Conservation (phyloP, 2,329 filamentous ascomycete genomes). For the Trichoderma hamatum region DNA sequence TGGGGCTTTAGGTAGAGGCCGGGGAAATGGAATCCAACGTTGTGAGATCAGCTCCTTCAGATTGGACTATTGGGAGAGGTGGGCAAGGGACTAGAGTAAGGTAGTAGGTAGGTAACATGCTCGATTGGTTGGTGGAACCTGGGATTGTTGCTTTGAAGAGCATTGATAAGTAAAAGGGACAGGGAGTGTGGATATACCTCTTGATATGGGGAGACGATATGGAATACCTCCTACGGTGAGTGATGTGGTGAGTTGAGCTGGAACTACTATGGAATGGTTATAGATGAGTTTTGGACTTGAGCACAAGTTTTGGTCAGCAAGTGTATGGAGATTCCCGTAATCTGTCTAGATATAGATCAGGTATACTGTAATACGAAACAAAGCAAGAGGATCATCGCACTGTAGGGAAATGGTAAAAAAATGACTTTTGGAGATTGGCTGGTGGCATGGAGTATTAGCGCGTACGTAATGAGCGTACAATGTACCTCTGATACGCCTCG, state of each 20-base stretch:
- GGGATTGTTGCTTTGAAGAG: slow-evolving; percentile 12
- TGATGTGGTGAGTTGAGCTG: not conserved
- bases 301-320: too few relatives aligned
- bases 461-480: not conserved
- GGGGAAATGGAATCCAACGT: slow-evolving; percentile 28
- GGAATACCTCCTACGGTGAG: too few relatives aligned
- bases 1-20: not conserved
- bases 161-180: not conserved
- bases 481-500: not conserved
- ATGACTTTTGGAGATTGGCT: not conserved
- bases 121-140: slow-evolving; percentile 12
- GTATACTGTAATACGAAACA: not conserved
- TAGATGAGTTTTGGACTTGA: not conserved
- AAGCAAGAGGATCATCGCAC: too few relatives aligned
- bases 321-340: not conserved
- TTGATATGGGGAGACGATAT: not conserved
- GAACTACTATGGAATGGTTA: not conserved
- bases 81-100: not conserved
- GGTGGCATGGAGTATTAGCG: not conserved
- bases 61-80: not conserved
- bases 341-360: not conserved
- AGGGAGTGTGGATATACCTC: not conserved
- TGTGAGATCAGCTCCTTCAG: not conserved
- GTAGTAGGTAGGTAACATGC: slow-evolving; percentile 1
- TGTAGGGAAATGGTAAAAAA: not conserved